phyloP scores from a whole-genome alignment of 768 basidiomycete genomes.

The Rossbeevera mucosa region DNA sequence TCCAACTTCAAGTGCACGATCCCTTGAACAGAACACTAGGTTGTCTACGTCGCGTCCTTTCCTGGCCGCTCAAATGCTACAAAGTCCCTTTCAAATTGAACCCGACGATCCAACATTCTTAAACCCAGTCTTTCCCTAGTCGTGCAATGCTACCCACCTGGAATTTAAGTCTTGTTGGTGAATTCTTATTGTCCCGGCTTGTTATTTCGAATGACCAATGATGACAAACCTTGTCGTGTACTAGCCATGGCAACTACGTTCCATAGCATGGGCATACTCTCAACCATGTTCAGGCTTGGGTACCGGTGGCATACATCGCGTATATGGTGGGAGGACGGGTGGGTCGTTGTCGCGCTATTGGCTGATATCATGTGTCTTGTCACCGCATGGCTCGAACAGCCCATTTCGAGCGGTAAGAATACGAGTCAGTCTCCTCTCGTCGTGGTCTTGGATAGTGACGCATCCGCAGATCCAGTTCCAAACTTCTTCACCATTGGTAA shows the following conservation, averaged over 20 bases:
- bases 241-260: background rate
- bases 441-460: background rate
- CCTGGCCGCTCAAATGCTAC: background rate
- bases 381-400: background rate
- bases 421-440: background rate
- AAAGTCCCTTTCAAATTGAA: background rate
- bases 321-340: background rate
- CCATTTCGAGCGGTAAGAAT: background rate
- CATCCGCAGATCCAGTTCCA: background rate
- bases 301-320: background rate
- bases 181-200: background rate
- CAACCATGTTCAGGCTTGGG: conserved; percentile 1
- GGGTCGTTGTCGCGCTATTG: background rate
- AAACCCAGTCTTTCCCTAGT: background rate
- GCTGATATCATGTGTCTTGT: conserved; percentile 2
- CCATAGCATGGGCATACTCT: conserved; percentile 1
- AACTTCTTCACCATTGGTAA: background rate
- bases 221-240: background rate
- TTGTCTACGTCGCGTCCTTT: background rate
- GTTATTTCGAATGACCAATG: background rate
- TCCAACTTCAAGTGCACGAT: background rate
- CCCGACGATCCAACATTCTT: background rate
- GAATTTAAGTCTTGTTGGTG: background rate
- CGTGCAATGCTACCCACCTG: background rate
- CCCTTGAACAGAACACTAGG: background rate